These are phyloP conservation scores for Coniochaeta sp. DNA, from an alignment of 2,329 filamentous ascomycete species.

Conservation along the genomic window DNA sequence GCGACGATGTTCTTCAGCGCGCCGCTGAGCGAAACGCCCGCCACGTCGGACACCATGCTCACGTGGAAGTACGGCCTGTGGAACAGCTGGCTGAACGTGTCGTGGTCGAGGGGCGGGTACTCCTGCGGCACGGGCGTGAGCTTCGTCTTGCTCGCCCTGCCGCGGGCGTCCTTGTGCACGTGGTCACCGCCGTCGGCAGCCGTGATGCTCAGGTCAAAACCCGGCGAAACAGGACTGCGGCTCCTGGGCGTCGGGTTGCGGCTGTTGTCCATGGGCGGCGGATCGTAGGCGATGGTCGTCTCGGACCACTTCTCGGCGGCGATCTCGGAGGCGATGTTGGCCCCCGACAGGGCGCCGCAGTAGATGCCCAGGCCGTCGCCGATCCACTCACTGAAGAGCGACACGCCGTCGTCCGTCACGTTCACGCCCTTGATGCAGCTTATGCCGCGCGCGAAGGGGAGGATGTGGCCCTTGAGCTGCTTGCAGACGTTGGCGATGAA, in stretches of 20 bases:
- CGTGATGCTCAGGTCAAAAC: constrained; percentile 43
- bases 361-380: constrained; percentile 89
- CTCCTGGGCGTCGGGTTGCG: constrained; percentile 57
- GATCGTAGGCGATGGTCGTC: constrained; percentile 94
- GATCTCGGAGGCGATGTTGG: constrained; percentile 94
- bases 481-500: constrained; percentile 87
- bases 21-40: constrained; percentile 88
- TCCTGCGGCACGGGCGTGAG: constrained; percentile 71
- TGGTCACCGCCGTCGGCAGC: constrained; percentile 33
- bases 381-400: constrained; percentile 91
- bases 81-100: constrained; percentile 78
- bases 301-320: constrained; percentile 95
- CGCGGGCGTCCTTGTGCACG: constrained; percentile 63
- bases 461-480: constrained; percentile 77
- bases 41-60: constrained; percentile 88
- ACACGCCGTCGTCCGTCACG: constrained; percentile 78
- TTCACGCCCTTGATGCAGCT: constrained; percentile 98
- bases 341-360: constrained; percentile 89
- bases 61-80: constrained; percentile 97
- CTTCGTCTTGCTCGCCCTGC: constrained; percentile 59
- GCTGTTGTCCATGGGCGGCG: constrained; percentile 75
- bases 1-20: constrained; percentile 97
- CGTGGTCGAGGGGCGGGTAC: constrained; percentile 81
- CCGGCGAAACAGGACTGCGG: constrained; percentile 39
- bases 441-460: constrained; percentile 87